phyloP scores from a whole-genome alignment of 495 filamentous ascomycete genomes.

The Penicillium diatomitis region DNA sequence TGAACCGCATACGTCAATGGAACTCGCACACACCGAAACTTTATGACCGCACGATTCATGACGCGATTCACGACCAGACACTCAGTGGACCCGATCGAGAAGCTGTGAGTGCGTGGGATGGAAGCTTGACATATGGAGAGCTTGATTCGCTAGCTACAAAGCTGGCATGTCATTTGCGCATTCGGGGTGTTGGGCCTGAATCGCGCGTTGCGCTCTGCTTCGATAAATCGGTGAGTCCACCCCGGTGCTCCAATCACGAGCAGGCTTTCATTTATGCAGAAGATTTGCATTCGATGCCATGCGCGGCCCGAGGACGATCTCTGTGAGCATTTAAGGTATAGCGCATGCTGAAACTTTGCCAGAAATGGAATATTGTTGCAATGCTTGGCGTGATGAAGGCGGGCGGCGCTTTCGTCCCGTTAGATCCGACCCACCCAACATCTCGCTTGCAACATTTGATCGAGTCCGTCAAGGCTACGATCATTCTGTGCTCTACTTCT shows the following conservation, averaged over 20 bases:
- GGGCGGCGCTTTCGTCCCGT: slow-evolving; percentile 49
- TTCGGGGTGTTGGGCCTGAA: slow-evolving; percentile 41
- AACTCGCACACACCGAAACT: slow-evolving; percentile 21
- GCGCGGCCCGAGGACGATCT: not conserved
- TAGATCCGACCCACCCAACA: slow-evolving; percentile 48
- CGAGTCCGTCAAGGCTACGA: slow-evolving; percentile 28
- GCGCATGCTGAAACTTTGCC: slow-evolving; percentile 4
- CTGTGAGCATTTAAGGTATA: not conserved
- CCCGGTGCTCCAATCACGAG: not conserved
- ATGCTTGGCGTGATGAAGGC: slow-evolving; percentile 51
- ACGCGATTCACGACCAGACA: slow-evolving; percentile 38
- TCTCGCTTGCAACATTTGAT: slow-evolving; percentile 38
- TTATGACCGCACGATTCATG: slow-evolving; percentile 43
- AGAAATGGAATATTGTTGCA: slow-evolving; percentile 48
- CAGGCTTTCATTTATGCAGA: not conserved
- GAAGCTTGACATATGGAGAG: slow-evolving; percentile 46
- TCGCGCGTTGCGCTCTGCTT: slow-evolving; percentile 45
- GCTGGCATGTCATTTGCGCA: slow-evolving; percentile 37
- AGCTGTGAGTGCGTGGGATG: slow-evolving; percentile 51
- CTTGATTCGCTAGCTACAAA: slow-evolving; percentile 38
- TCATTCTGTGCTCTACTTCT: slow-evolving; percentile 46
- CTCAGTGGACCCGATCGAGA: slow-evolving; percentile 29
- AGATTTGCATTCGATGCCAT: not conserved
- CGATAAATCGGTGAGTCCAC: slow-evolving; percentile 44
- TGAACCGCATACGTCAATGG: slow-evolving; percentile 33